Evolutionary conservation across 2,329 filamentous ascomycete genomes (phyloP), one percentile per base, ranked within the genome.

Genomic region (Xylariomycetidae sp.): DNA sequence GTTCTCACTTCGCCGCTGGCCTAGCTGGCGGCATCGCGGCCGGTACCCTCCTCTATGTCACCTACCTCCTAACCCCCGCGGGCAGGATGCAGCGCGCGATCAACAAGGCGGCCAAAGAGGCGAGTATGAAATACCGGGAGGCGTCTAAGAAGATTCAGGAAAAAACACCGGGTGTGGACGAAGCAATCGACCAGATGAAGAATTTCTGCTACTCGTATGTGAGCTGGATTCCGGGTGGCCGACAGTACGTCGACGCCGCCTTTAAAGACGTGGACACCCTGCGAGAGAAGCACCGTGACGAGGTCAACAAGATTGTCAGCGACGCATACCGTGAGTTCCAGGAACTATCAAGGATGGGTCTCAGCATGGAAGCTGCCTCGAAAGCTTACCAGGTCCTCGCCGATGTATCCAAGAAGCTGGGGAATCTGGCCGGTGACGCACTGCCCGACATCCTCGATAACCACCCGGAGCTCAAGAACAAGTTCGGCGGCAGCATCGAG

Each of bases 251-350:
- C 30, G 81, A 88, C 51, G 60, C 67, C 2, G 76, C 74, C 0
- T 89, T 88, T 59, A 67, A 82, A 16, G 83, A 88, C 46, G 65
- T 85, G 27, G 83, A 88, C 30, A 74, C 70, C 19, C 69, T 88
- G 18, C 73, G 78, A 27, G 60, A 74, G 43, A 81, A 82, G 51
- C 82, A 88, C 56, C 69, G 72, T 28, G 69, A 82, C 0, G 82
- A 88, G 53, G 80, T 85, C 6, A 80, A 88, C 49, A 59, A 77
- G 49, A 77, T 88, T 27, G 66, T 88, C 34, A 67, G 62, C 15
- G 75, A 85, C 30, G 74, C 82, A 2, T 88, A 88, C 56, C 67
- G 67, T 17, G 74, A 86, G 48, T 68, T 88, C 34, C 77, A 80
- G 45, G 67, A 73, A 16, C 61, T 82, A 3, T 70, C 74, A 11